Base-by-base conservation (phyloP, 179 eudicot genomes). In the Silene vulgaris region DNA sequence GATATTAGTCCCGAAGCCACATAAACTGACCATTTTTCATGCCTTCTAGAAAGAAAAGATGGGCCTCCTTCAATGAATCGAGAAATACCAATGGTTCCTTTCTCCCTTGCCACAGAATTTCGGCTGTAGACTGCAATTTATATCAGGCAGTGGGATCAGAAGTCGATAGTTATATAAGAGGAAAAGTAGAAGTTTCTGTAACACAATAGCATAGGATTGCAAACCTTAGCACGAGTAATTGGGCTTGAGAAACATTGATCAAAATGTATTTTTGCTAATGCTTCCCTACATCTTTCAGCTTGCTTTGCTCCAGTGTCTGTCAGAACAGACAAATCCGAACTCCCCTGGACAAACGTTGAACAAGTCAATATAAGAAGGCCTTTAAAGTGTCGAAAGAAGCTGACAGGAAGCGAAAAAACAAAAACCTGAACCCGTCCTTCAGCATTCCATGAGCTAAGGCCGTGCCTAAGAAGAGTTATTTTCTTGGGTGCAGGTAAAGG, bases 241-340 rank as follows among this genome's bases (percentile, higher is more conserved):
- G 93, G 93, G 82, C 93, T 89, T 16, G 93, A 86, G 79, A 88
- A 89, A 81, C 93, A 89, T 68, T 78, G 80, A 60, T 88, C 93
- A 61, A 89, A 89, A 64, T 82, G 75, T 26, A 88, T 75, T 30
- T 88, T 85, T 72, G 82, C 79, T 65, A 89, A 82, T 72, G 93
- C 89, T 75, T 75, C 79, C 75, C 84, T 80, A 71, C 93, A 89
- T 82, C 83, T 79, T 80, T 86, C 88, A 28, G 93, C 93, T 78
- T 89, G 93, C 61, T 32, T 77, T 20, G 35, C 75, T 79, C 91
- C 93, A 28, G 81, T 86, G 80, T 86, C 87, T 26, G 91, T 86
- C 63, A 89, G 78, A 74, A 86, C 71, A 21, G 93, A 89, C 11
- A 79, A 74, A 72, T 89, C 82, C 75, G 93, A 88, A 84, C 93